Percentiles rank a stretch among this genome's conserved stretches.
phyloP scores from a whole-genome alignment of 148 eudicot species.

The Euryodendron excelsum region DNA sequence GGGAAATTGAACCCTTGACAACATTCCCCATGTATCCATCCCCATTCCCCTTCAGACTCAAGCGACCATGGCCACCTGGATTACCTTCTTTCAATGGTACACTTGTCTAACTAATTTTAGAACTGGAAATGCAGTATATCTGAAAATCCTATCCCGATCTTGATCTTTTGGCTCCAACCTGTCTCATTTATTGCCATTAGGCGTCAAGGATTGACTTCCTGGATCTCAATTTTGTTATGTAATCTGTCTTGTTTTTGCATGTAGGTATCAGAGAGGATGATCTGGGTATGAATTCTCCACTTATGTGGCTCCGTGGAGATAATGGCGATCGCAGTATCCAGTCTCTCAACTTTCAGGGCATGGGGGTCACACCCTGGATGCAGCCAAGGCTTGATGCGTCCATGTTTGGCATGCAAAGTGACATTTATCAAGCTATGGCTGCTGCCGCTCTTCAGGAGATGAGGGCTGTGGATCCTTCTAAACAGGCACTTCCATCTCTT shows the following conservation, averaged over 20 bases:
- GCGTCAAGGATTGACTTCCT: neutral
- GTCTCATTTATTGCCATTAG: neutral
- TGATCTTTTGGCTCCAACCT: neutral
- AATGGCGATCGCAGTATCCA: conserved; percentile 44
- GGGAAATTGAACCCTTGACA: conserved; percentile 93
- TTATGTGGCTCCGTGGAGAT: conserved; percentile 72
- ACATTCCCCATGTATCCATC: conserved; percentile 94
- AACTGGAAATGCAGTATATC: conserved; percentile 1
- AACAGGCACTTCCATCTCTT: conserved; percentile 36
- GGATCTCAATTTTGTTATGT: neutral
- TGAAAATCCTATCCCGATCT: neutral
- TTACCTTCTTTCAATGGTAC: conserved; percentile 64
- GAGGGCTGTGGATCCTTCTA: conserved; percentile 41
- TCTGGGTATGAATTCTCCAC: conserved; percentile 58
- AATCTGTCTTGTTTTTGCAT: conserved; percentile 7
- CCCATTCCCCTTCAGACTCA: conserved; percentile 67
- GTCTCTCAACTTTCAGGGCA: conserved; percentile 69
- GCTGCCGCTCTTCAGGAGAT: conserved; percentile 67
- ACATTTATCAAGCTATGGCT: conserved; percentile 74
- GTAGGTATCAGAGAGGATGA: conserved; percentile 64
- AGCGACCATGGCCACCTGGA: conserved; percentile 87
- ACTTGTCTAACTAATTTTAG: neutral
- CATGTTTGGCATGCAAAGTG: conserved; percentile 57
- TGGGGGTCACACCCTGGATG: conserved; percentile 68
- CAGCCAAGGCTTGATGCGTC: conserved; percentile 70